Evolutionary conservation across 2,329 filamentous ascomycete species (phyloP).

Genomic region (Diplodia intermedia): DNA sequence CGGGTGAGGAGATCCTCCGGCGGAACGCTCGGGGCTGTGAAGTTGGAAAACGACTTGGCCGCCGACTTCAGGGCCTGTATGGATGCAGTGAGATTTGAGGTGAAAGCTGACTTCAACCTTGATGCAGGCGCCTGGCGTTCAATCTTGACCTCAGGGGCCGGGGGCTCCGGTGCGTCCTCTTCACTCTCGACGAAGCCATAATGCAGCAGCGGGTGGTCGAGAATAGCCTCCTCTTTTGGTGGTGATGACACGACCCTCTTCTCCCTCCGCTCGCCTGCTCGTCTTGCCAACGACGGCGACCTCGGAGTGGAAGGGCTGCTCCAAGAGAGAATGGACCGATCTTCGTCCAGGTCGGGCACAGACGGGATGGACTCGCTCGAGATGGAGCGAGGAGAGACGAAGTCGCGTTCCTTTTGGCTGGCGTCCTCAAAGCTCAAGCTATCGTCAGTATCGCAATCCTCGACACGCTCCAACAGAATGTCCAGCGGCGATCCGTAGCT

Average conservation of each 20-base stretch:
- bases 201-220: constrained; percentile 64
- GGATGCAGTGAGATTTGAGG: constrained; percentile 69
- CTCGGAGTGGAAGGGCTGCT: constrained; percentile 44
- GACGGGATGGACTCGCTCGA: constrained; percentile 67
- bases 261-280: constrained; percentile 50
- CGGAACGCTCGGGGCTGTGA: constrained; percentile 60
- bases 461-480: constrained; percentile 62
- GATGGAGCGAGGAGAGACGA: constrained; percentile 56
- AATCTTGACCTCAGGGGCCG: constrained; percentile 38
- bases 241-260: constrained; percentile 57
- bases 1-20: constrained; percentile 67
- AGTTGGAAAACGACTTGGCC: constrained; percentile 66
- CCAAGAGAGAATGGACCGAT: constrained; percentile 56
- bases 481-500: constrained; percentile 58
- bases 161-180: constrained; percentile 44
- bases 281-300: constrained; percentile 39
- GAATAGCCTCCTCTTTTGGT: constrained; percentile 59
- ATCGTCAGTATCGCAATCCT: constrained; percentile 51
- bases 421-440: constrained; percentile 48
- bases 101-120: constrained; percentile 58
- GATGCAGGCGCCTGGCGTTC: constrained; percentile 36
- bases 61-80: constrained; percentile 67
- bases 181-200: constrained; percentile 42
- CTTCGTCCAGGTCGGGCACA: constrained; percentile 56
- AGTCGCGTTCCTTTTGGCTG: constrained; percentile 49